Conservation (phyloP, 2,329 filamentous ascomycete species). For the Colletotrichum aenigma region DNA sequence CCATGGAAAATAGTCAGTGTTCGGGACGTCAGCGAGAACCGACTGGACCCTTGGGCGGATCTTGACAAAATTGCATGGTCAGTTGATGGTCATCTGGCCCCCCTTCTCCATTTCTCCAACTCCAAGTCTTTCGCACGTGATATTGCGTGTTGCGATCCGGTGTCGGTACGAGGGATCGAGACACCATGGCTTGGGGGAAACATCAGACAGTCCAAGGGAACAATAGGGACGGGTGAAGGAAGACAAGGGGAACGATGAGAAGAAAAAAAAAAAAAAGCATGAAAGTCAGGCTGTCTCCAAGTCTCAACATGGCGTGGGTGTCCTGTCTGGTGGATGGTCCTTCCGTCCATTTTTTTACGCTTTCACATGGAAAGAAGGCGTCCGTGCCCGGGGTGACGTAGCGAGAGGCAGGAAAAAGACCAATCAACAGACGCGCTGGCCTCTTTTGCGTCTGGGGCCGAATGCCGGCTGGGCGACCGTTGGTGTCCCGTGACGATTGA, state of each 20-base stretch:
- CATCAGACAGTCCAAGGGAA: not conserved
- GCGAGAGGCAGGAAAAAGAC: not conserved
- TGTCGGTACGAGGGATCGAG: not conserved
- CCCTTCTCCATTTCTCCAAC: not conserved
- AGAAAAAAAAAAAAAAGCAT: not conserved
- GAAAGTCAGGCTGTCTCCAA: not conserved
- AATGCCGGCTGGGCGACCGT: constrained; percentile 16
- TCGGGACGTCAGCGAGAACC: not conserved
- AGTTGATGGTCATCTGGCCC: constrained; percentile 12
- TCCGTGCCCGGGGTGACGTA: constrained; percentile 16
- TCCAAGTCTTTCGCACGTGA: constrained; percentile 5
- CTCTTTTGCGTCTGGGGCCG: constrained; percentile 17
- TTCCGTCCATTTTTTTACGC: not conserved
- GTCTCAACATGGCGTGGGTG: not conserved
- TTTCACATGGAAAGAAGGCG: constrained; percentile 15
- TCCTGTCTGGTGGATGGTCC: not conserved
- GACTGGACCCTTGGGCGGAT: constrained; percentile 11
- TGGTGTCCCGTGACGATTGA: not conserved
- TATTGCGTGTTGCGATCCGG: not conserved
- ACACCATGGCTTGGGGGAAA: not conserved
- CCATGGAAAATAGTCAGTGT: not conserved
- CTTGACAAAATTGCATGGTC: not conserved
- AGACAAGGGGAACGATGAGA: not conserved
- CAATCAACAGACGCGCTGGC: not conserved
- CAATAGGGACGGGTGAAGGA: not conserved